Evolutionary conservation across 768 basidiomycete species (phyloP), one percentile per base, ranked within the genome.

Genomic region (Favolaschia claudopus): DNA sequence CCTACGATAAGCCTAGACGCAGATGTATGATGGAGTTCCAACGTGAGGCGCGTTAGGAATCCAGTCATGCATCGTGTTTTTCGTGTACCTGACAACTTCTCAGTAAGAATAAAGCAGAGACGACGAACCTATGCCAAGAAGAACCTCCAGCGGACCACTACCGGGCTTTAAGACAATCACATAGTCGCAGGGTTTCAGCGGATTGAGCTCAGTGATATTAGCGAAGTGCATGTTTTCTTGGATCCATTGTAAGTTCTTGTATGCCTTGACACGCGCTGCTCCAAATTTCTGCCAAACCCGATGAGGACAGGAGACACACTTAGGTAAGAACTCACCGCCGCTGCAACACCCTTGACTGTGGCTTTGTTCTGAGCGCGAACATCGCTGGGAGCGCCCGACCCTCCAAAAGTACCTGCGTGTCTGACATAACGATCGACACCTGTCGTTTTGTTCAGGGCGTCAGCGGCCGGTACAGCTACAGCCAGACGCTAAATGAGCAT

Each of bases 401-500:
- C 39, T 20, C 39, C 39, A 24, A n/a, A n/a, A n/a, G n/a, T n/a
- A n/a, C n/a, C n/a, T n/a, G n/a, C n/a, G n/a, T n/a, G n/a, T n/a
- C n/a, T n/a, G n/a, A n/a, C n/a, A n/a, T n/a, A n/a, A n/a, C n/a
- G n/a, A n/a, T n/a, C n/a, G n/a, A n/a, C 48, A 5, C 56, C 56
- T 2, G 49, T 34, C 15, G 56, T 58, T 13, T n/a, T 51, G 24
- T 51, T 5, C 12, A 3, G 13, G 3, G 12, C 33, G 14, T 32
- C 4, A 2, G 6, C 4, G 8, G 32, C 6, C 19, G 47, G 44
- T 2, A 55, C 43, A 1, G 44, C 34, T 2, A 3, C 32, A 0
- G 63, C 63, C 13, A 64, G 27, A 7, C 46, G 31, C n/a, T 60
- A n/a, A 0, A 60, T 44, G 3, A 64, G 53, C 5, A 20, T 36